phyloP scores from a whole-genome alignment of 352 stramenopile genomes.

The Pythium folliculosum region DNA sequence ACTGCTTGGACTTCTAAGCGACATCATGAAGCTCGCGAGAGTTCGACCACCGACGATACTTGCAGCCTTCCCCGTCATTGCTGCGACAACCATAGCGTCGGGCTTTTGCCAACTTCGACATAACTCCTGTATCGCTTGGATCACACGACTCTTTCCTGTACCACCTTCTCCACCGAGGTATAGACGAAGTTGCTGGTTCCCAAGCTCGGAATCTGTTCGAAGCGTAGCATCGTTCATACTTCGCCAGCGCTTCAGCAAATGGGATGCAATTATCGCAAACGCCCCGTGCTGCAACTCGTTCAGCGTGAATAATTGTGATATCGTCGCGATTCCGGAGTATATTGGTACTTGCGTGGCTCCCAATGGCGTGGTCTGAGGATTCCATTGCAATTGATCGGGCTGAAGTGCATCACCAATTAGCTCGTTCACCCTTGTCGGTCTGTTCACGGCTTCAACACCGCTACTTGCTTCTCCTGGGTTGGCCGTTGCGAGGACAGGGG shows the following conservation, averaged over 20 bases:
- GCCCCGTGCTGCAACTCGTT: background rate
- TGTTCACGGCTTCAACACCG: too few relatives aligned
- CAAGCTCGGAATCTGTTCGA: slow-evolving; percentile 1
- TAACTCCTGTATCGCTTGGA: slow-evolving; percentile 2
- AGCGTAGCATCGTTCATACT: background rate
- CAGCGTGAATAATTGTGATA: background rate
- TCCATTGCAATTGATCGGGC: background rate
- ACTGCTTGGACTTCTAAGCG: slow-evolving; percentile 1
- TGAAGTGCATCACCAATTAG: background rate
- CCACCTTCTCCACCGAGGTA: slow-evolving; percentile 16
- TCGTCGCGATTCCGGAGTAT: background rate
- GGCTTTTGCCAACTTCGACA: background rate
- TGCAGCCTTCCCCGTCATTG: slow-evolving; percentile 21
- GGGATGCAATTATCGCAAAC: background rate
- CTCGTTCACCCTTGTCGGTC: background rate
- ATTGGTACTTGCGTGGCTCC: background rate
- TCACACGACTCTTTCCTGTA: slow-evolving; percentile 16
- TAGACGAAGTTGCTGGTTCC: background rate
- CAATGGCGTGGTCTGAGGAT: background rate
- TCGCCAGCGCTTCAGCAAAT: background rate
- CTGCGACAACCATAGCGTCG: background rate
- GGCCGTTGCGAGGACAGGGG: too few relatives aligned
- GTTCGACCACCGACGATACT: slow-evolving; percentile 18
- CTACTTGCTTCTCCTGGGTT: too few relatives aligned
- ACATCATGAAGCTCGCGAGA: slow-evolving; percentile 4